Conservation (phyloP, 2,329 filamentous ascomycete genomes). For the Fusarium citri region DNA sequence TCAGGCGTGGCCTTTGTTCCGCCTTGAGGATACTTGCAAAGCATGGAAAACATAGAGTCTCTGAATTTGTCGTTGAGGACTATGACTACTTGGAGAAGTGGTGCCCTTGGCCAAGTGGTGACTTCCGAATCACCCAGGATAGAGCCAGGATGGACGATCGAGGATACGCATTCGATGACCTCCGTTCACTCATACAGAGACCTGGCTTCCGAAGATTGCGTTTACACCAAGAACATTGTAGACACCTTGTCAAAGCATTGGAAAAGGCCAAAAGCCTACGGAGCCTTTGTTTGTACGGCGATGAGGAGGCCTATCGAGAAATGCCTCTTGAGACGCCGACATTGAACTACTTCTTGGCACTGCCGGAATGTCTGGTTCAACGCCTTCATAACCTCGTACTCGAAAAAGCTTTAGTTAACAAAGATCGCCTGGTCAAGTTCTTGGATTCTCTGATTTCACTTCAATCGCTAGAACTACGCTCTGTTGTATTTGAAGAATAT, state of each 20-base stretch:
- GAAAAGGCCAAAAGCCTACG: not conserved
- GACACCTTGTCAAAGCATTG: accelerated
- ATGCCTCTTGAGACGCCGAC: too few relatives aligned
- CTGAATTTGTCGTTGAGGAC: constrained; percentile 9
- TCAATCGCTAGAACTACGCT: constrained; percentile 35
- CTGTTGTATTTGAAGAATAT: constrained; percentile 1
- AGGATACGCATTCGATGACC: not conserved
- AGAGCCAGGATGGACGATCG: accelerated
- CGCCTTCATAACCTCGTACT: accelerated
- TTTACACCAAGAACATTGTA: accelerated
- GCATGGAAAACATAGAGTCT: constrained; percentile 40
- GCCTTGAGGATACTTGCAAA: constrained; percentile 43
- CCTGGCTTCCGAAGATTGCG: not conserved
- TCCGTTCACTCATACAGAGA: not conserved
- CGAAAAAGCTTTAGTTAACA: accelerated
- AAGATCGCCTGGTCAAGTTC: accelerated
- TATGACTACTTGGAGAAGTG: too few relatives aligned
- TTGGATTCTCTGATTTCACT: not conserved
- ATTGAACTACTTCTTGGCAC: too few relatives aligned
- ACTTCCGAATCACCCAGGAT: too few relatives aligned
- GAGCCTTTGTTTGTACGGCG: not conserved
- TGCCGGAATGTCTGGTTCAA: accelerated
- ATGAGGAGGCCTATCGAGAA: too few relatives aligned
- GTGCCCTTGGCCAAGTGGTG: too few relatives aligned
- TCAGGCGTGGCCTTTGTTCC: constrained; percentile 48